Conservation (phyloP, 306 rosid genomes). For the Glycine latifolia region DNA sequence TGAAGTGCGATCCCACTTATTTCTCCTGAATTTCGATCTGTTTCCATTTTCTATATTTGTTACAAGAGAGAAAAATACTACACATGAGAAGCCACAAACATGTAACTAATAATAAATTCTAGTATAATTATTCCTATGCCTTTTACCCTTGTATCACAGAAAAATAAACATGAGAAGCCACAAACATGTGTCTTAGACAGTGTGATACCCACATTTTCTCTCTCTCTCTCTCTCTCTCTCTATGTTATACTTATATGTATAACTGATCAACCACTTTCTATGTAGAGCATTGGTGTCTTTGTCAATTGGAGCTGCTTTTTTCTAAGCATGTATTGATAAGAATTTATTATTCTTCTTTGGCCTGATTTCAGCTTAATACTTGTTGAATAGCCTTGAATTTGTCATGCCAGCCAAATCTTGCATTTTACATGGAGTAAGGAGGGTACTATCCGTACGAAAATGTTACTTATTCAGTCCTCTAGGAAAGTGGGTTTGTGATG, state of each 20-base stretch:
- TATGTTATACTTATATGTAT: not conserved
- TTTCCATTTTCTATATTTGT: not conserved
- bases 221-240: not conserved
- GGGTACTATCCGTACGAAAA: conserved; percentile 48
- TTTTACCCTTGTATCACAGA: not conserved
- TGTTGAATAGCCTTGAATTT: conserved; percentile 32
- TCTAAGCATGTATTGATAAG: not conserved
- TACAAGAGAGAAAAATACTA: not conserved
- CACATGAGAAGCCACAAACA: no score
- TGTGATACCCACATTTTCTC: not conserved
- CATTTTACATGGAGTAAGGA: conserved; percentile 8
- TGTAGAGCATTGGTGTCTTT: conserved; percentile 2
- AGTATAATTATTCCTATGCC: not conserved
- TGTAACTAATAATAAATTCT: not conserved
- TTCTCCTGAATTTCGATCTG: not conserved
- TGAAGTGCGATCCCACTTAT: conserved; percentile 62
- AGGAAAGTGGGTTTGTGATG: conserved; percentile 42
- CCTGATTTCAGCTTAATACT: conserved; percentile 27
- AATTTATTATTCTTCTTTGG: not conserved
- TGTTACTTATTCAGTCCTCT: conserved; percentile 21
- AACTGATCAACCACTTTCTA: not conserved
- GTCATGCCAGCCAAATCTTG: not conserved
- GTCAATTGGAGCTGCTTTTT: conserved; percentile 23
- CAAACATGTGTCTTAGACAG: not conserved
- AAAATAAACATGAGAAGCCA: not conserved